Conservation (phyloP, 2,329 filamentous ascomycete genomes). For the Cercospora beticola region DNA sequence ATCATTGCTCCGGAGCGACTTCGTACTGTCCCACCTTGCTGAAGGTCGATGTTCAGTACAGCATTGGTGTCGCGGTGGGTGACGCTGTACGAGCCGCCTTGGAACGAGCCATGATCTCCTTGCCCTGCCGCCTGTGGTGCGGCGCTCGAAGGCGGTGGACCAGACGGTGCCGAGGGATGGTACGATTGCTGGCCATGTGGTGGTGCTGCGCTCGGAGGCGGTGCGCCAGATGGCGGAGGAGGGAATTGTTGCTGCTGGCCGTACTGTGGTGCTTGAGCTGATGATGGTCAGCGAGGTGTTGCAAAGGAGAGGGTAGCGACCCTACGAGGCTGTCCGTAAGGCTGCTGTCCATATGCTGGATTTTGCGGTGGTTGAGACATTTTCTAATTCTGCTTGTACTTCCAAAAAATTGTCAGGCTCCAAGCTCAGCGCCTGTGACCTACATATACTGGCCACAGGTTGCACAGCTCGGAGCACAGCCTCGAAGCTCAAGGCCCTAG, state of each 20-base stretch:
- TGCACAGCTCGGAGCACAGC: not conserved
- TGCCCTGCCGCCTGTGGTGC: constrained; percentile 20
- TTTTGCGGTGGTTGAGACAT: not conserved
- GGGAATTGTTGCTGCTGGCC: constrained; percentile 31
- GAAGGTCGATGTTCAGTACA: constrained; percentile 80
- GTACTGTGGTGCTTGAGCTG: constrained; percentile 25
- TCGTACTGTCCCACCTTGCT: constrained; percentile 76
- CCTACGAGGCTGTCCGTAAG: not conserved
- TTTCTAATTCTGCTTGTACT: not conserved
- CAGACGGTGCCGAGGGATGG: constrained; percentile 32
- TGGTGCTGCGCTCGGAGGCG: constrained; percentile 29
- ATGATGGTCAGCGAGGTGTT: not conserved
- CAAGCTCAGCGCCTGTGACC: not conserved
- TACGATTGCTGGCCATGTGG: not conserved
- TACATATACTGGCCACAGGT: not conserved
- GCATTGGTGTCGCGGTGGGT: constrained; percentile 87
- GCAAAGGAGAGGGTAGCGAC: not conserved
- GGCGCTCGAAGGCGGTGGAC: constrained; percentile 32
- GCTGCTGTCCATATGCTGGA: not conserved
- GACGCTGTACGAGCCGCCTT: constrained; percentile 87
- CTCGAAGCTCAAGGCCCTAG: not conserved
- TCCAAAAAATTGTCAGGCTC: not conserved
- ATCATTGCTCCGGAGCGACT: constrained; percentile 86
- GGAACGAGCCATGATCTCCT: constrained; percentile 80
- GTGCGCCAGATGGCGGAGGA: constrained; percentile 30